Percentiles rank a stretch among this genome's conserved stretches.
Evolutionary conservation across 345 rosid species (phyloP).

Genomic region (Murraya paniculata): DNA sequence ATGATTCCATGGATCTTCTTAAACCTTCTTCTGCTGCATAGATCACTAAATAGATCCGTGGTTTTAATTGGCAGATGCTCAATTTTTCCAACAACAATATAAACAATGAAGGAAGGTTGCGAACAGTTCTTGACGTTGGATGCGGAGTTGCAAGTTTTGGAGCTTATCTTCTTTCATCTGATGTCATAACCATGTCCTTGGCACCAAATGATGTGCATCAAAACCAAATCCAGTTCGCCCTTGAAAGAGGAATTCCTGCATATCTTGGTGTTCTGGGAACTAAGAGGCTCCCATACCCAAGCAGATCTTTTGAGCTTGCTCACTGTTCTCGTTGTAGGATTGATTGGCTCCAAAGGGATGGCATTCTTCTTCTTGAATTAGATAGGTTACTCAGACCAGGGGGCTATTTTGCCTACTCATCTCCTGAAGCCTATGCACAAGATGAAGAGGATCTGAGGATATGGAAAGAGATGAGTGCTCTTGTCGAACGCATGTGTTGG

Average conservation of each 20-base stretch:
- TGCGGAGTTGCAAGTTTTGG: slow-evolving; percentile 99
- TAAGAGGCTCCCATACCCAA: slow-evolving; percentile 95
- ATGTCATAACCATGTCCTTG: slow-evolving; percentile 80
- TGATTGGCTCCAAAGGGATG: slow-evolving; percentile 99
- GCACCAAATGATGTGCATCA: slow-evolving; percentile 99
- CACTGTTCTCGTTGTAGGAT: slow-evolving; percentile 98
- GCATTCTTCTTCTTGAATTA: slow-evolving; percentile 95
- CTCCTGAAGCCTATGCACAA: slow-evolving; percentile 99
- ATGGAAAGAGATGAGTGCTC: slow-evolving; percentile 93
- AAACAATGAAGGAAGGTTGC: slow-evolving; percentile 69
- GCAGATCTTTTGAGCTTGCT: slow-evolving; percentile 97
- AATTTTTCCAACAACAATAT: slow-evolving; percentile 67
- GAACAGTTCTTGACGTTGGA: slow-evolving; percentile 97
- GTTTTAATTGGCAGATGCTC: slow-evolving; percentile 76
- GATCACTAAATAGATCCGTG: slow-evolving; percentile 9
- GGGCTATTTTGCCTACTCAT: slow-evolving; percentile 96
- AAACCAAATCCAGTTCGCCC: slow-evolving; percentile 98
- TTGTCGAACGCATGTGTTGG: slow-evolving; percentile 97
- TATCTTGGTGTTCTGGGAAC: slow-evolving; percentile 97
- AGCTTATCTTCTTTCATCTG: slow-evolving; percentile 84
- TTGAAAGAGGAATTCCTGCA: slow-evolving; percentile 99
- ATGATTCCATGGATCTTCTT: neutral
- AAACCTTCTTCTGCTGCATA: neutral
- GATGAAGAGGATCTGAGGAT: slow-evolving; percentile 92
- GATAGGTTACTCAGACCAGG: slow-evolving; percentile 97